Evolutionary conservation across 805 yeast species (phyloP).

Genomic region (Yarrowia sp.): DNA sequence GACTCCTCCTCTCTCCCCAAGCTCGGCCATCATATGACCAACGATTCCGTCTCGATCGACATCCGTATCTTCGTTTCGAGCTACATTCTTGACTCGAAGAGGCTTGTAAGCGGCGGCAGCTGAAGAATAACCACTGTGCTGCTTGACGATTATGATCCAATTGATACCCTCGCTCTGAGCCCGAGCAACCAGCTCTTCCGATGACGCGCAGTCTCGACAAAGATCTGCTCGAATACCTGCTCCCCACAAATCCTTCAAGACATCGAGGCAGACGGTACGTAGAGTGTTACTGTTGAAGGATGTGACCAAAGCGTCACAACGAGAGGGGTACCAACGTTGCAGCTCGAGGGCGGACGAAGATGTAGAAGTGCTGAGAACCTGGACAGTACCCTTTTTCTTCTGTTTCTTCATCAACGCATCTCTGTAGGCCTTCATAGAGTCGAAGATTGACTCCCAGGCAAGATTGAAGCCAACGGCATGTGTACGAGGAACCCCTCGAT

Average conservation of each 20-base stretch:
- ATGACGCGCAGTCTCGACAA: constrained; percentile 37
- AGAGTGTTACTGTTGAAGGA: constrained; percentile 58
- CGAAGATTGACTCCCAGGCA: constrained; percentile 64
- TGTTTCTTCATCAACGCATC: constrained; percentile 29
- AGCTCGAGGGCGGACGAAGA: constrained; percentile 10
- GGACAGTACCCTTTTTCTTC: constrained; percentile 32
- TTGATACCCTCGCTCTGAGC: constrained; percentile 70
- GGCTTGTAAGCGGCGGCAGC: constrained; percentile 66
- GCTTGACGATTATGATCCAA: constrained; percentile 76
- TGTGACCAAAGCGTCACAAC: constrained; percentile 81
- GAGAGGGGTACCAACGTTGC: constrained; percentile 47
- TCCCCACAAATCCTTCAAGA: constrained; percentile 67
- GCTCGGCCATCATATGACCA: constrained; percentile 41
- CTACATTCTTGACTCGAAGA: constrained; percentile 63
- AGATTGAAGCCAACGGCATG: constrained; percentile 85
- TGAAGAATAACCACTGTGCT: constrained; percentile 44
- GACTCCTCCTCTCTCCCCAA: constrained; percentile 27
- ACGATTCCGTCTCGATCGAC: constrained; percentile 66
- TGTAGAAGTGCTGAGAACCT: constrained; percentile 5
- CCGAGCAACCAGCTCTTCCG: constrained; percentile 62
- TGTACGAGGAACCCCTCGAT: constrained; percentile 39
- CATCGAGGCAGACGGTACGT: constrained; percentile 58
- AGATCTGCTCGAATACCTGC: constrained; percentile 76
- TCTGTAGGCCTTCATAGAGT: constrained; percentile 42
- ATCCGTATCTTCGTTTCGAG: constrained; percentile 63